Base-by-base conservation (phyloP, 129 eudicot species). In the Helianthus tuberosus region DNA sequence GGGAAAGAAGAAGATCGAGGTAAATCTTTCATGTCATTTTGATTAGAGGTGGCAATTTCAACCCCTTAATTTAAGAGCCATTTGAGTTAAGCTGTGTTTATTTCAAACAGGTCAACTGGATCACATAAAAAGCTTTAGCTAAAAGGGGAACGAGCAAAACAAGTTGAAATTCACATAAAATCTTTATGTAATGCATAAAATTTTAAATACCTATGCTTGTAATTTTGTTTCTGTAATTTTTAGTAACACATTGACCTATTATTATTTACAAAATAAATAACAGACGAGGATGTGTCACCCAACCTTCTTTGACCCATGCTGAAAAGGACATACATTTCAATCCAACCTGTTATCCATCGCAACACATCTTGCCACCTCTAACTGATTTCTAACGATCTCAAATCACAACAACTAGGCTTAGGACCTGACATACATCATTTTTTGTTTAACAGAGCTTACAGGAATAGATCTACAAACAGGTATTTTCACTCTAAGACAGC, bases 381-480 rank as follows among this genome's bases (percentile, higher is more conserved):
- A 53, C 39, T 55, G 32, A 72, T 14, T 23, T n/a, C 29, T 11
- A 43, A 58, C 11, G 39, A 14, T 29, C 43, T 55, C 25, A 27
- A 57, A 72, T 58, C 13, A 10, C 15, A 25, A 60, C 41, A 73
- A 73, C 17, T 29, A 14, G 46, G 58, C 58, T 46, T 61, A 61
- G 41, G 38, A 75, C 43, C 55, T 55, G 35, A 36, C 41, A 36
- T 36, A 5, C 41, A 36, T 36, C 41, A 36, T 36, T 36, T 36
- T 36, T 32, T 27, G 52, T 36, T 44, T 55, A 47, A 53, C 89
- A 90, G 96, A 87, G 77, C 87, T 87, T 64, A 85, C 52, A 84
- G 92, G 96, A 55, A 83, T 87, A 16, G 93, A 90, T 70, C 84
- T 90, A 16, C 91, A 90, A 81, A 87, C 86, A 1, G 93, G 89